phyloP scores from a whole-genome alignment of 257 asterid species.

The Solanum piurae region DNA sequence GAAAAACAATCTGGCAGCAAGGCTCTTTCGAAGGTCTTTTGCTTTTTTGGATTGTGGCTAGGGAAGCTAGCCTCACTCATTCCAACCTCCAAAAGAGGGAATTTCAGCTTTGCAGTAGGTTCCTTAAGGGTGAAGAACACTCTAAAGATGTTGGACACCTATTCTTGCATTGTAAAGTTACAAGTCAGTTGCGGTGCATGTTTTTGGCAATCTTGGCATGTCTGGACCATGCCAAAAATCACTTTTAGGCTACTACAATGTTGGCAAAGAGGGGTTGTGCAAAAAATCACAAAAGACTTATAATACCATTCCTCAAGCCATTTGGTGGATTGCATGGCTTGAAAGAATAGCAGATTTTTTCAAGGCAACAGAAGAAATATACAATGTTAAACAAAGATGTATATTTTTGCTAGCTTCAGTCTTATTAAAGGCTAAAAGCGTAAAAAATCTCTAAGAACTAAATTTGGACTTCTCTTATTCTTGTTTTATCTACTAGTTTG shows the following conservation, averaged over 20 bases:
- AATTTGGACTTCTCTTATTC: neutral
- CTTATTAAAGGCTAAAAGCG: neutral
- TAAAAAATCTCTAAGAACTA: neutral
- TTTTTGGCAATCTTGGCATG: neutral
- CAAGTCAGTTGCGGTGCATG: neutral
- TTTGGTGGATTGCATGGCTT: neutral
- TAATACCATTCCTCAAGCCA: neutral
- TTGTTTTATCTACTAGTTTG: neutral
- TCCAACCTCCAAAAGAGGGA: neutral
- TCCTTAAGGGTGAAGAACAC: neutral
- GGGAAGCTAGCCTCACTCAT: neutral
- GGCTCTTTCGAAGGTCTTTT: neutral
- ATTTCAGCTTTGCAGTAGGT: neutral
- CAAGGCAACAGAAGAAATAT: neutral
- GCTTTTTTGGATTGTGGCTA: neutral
- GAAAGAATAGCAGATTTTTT: neutral
- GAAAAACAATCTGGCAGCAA: neutral
- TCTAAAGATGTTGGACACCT: neutral
- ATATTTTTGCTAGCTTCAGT: neutral
- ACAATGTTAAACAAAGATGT: neutral
- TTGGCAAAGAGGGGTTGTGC: neutral
- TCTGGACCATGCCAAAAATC: neutral
- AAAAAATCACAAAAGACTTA: neutral
- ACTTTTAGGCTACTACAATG: neutral
- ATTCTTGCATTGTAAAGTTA: neutral